These are phyloP conservation scores for Talaromyces sp. DNA, from an alignment of 2,329 filamentous ascomycete genomes.

Conservation along the genomic window DNA sequence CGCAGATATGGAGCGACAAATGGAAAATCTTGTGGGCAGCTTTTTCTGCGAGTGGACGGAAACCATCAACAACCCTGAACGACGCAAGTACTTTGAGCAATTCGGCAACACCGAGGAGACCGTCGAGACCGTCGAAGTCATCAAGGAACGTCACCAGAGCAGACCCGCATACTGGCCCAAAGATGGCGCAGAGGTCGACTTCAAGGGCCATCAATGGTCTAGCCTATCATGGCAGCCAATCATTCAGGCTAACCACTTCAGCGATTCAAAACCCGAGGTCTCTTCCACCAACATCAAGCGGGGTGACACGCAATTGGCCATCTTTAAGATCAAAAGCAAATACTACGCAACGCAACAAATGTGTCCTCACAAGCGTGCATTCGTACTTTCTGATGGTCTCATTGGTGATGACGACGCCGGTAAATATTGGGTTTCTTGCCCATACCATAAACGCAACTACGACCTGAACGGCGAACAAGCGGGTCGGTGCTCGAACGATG, in stretches of 20 bases:
- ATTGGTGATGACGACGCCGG: conserved; percentile 61
- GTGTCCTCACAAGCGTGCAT: conserved; percentile 89
- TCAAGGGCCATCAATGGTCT: conserved; percentile 65
- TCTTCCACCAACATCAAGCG: conserved; percentile 76
- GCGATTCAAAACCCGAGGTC: conserved; percentile 36
- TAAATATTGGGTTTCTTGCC: conserved; percentile 82
- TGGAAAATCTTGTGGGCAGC: conserved; percentile 76
- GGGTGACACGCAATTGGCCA: conserved; percentile 81
- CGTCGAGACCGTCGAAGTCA: conserved; percentile 65
- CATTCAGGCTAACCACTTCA: conserved; percentile 67
- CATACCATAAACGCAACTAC: conserved; percentile 87
- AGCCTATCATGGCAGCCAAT: conserved; percentile 75
- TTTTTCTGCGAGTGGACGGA: conserved; percentile 95
- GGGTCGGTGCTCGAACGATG: conserved; percentile 72
- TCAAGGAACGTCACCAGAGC: conserved; percentile 68
- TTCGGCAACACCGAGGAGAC: conserved; percentile 80
- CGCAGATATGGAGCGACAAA: conserved; percentile 79
- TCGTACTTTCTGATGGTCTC: conserved; percentile 81
- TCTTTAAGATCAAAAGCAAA: conserved; percentile 76
- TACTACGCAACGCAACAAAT: conserved; percentile 90
- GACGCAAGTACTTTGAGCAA: conserved; percentile 69
- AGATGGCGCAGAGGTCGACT: conserved; percentile 66
- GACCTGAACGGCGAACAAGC: conserved; percentile 64
- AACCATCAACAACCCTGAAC: conserved; percentile 66
- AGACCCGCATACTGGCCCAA: conserved; percentile 76